phyloP scores from a whole-genome alignment of 1,284 basidiomycete species.

The Ceratorhiza oryzae-sativae region DNA sequence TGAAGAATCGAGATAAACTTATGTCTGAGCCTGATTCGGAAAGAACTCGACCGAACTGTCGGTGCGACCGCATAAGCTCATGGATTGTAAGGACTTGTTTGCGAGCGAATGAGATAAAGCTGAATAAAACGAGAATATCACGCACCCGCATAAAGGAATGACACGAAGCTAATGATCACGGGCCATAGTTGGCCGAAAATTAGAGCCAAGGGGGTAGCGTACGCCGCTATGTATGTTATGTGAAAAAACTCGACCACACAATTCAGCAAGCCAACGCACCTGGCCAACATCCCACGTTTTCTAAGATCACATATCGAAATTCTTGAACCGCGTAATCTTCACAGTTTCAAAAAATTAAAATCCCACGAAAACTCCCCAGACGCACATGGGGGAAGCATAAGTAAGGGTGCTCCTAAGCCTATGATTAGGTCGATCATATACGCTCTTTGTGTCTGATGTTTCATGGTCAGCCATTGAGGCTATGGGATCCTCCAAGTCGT shows the following conservation, averaged over 20 bases:
- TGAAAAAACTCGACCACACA: background rate
- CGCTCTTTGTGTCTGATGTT: slow-evolving; percentile 12
- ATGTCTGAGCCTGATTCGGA: background rate
- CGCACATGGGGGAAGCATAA: slow-evolving; percentile 61
- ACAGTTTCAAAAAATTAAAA: slow-evolving; percentile 31
- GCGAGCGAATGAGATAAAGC: background rate
- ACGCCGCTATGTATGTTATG: background rate
- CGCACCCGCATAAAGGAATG: slow-evolving; percentile 6
- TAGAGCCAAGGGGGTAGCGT: background rate
- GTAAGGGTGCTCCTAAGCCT: slow-evolving; percentile 56
- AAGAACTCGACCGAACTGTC: slow-evolving; percentile 12
- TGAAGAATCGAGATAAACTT: background rate
- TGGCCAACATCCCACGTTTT: slow-evolving; percentile 41
- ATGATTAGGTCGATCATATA: slow-evolving; percentile 56
- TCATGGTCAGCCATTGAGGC: no score
- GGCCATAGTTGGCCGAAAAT: background rate
- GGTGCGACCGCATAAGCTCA: slow-evolving; percentile 26
- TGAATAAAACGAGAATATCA: no score
- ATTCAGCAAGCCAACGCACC: background rate
- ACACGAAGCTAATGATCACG: background rate
- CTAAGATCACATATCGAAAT: slow-evolving; percentile 39
- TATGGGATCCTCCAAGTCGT: background rate
- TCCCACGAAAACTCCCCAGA: slow-evolving; percentile 17
- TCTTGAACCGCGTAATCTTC: slow-evolving; percentile 41
- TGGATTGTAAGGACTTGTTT: slow-evolving; percentile 21